phyloP scores from a whole-genome alignment of 129 eudicot genomes.

The sunflower (Helianthus annuus) region DNA sequence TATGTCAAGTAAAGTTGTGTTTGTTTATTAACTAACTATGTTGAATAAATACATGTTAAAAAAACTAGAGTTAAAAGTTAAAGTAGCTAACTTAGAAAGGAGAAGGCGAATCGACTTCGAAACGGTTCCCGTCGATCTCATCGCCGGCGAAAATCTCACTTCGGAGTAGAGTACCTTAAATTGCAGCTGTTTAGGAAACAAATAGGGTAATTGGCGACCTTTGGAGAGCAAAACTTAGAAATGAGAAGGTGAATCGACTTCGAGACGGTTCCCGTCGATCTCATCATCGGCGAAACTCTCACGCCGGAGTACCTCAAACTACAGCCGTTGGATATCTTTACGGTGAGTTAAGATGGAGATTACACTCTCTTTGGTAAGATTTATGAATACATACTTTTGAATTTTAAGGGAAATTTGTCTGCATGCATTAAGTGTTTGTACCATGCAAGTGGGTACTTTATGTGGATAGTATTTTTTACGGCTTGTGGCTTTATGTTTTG shows the following conservation, averaged over 20 bases:
- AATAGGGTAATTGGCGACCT: too few relatives aligned
- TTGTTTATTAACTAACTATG: too few relatives aligned
- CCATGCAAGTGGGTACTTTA: too few relatives aligned
- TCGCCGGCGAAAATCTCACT: constrained; percentile 43
- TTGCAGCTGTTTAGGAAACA: constrained; percentile 66
- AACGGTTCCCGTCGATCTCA: constrained; percentile 45
- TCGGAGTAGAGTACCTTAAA: constrained; percentile 42
- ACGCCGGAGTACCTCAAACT: constrained; percentile 48
- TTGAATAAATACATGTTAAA: too few relatives aligned
- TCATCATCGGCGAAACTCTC: constrained; percentile 46
- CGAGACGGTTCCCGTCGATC: constrained; percentile 50
- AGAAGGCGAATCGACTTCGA: background rate
- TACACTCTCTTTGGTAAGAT: constrained; percentile 55
- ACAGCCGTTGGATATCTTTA: constrained; percentile 73
- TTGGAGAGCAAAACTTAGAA: too few relatives aligned
- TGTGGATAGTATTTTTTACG: too few relatives aligned
- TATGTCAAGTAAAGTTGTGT: too few relatives aligned
- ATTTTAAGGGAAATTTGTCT: background rate
- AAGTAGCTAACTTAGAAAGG: too few relatives aligned
- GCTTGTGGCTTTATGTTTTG: too few relatives aligned
- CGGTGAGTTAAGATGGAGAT: constrained; percentile 74
- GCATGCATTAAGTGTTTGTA: background rate
- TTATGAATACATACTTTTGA: background rate
- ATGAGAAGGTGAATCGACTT: constrained; percentile 27
- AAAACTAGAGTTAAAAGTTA: too few relatives aligned